Evolutionary conservation across 2,329 filamentous ascomycete species (phyloP), one percentile per base, ranked within the genome.

Genomic region (Fusarium vanettenii): DNA sequence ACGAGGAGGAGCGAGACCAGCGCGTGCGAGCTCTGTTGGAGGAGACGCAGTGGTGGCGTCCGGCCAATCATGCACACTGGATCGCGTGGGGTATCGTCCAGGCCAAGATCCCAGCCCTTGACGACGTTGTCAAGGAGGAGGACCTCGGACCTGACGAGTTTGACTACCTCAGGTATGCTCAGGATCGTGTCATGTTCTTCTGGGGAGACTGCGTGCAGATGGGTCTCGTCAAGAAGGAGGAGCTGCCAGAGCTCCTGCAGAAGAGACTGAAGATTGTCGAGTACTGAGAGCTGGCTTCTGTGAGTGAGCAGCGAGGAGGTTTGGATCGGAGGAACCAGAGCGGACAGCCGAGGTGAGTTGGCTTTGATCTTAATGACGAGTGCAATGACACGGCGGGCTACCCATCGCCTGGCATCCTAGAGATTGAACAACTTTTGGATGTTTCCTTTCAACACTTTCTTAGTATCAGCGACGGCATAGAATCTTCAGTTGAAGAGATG

Each of bases 21-120:
- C 90, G 93, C 77, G 88, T 97, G 7, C 86, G 90, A 59, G 89
- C 91, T 61, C 86, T 99, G 31, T 86, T 97, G 79, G 90, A 92
- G 45, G 95, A 98, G 84, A 92, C 94, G 3, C 88, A 91, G 18
- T 86, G 97, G 55, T 99, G 97, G 97, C 91, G 97, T 4, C 87
- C 94, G 0, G 94, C 95, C 43, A 97, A 97, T 84, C 95, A 93
- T 39, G 95, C 94, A 2, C 91, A 94, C 84, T 99, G 97, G 97
- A 91, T 97, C 27, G 94, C 95, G 1, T 99, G 97, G 97, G 97
- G 97, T 27, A 94, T 98, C 71, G 93, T 99, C 61, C 97, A 99
- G 84, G 96, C 97, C 57, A 95, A 97, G 81, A 88, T 97, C 2
- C 92, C 94, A 0, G 94, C 92, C 0, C 87, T 96, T 81, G 90